A percentile compares a stretch with the other conserved stretches of the same genome.
phyloP scores from a whole-genome alignment of 805 yeast species.

The Hanseniaspora lindneri region DNA sequence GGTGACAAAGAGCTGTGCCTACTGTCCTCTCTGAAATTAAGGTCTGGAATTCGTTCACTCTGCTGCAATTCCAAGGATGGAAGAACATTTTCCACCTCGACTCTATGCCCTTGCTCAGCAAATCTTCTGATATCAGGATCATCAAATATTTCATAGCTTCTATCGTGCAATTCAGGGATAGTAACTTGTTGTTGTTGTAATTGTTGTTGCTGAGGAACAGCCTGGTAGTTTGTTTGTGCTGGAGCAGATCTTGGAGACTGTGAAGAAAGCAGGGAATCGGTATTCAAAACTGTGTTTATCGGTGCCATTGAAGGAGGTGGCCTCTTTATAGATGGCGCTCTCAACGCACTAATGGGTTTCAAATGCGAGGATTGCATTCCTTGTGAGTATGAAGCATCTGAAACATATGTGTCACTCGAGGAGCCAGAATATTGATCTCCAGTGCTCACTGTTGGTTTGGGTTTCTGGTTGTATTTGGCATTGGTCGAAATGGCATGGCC shows the following conservation, averaged over 20 bases:
- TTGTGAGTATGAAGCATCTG: too few relatives aligned
- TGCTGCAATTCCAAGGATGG: too few relatives aligned
- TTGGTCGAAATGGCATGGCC: slow-evolving; percentile 17
- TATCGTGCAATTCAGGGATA: slow-evolving; percentile 1
- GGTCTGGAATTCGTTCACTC: neutral
- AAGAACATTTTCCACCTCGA: neutral
- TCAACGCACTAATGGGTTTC: slow-evolving; percentile 11
- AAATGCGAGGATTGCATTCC: too few relatives aligned
- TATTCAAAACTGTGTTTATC: neutral
- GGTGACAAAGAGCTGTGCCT: neutral
- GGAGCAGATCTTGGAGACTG: neutral
- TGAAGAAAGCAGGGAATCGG: neutral
- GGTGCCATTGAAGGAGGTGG: slow-evolving; percentile 15
- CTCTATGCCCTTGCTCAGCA: neutral
- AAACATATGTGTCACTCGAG: slow-evolving; percentile 12
- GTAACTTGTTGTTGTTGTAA: neutral
- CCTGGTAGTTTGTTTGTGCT: neutral
- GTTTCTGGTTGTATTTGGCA: neutral
- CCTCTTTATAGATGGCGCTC: slow-evolving; percentile 7
- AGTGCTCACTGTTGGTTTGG: neutral
- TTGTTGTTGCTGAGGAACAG: neutral
- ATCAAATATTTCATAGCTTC: slow-evolving; percentile 12
- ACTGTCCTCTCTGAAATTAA: neutral
- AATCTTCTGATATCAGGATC: slow-evolving; percentile 8
- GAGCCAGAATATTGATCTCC: neutral